These are phyloP conservation scores for Tuber brumale DNA, from an alignment of 495 filamentous ascomycete genomes.

Conservation along the genomic window DNA sequence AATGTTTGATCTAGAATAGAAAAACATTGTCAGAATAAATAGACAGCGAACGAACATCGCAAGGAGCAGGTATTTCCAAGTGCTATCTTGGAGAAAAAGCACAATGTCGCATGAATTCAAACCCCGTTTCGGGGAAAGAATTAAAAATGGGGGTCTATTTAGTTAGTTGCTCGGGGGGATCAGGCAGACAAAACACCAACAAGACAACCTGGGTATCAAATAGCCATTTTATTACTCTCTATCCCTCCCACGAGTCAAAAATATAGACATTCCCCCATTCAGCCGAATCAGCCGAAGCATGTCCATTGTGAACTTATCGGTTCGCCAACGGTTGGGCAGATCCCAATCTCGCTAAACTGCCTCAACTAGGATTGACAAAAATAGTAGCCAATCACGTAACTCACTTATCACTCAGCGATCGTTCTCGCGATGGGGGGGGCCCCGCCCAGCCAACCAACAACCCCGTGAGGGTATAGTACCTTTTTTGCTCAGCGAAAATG, in stretches of 20 bases:
- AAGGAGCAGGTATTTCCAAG: not conserved
- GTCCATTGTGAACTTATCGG: not conserved
- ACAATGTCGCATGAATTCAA: not conserved
- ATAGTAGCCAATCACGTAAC: not conserved
- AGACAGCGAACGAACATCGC: not conserved
- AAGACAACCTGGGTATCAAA: not conserved
- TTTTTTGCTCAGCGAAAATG: not conserved
- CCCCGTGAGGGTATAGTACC: not conserved
- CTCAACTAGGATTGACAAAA: not conserved
- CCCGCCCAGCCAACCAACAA: slow-evolving; percentile 1
- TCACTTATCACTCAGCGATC: not conserved
- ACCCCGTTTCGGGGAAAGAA: not conserved
- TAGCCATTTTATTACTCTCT: not conserved
- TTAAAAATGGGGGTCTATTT: not conserved
- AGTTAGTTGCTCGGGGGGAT: not conserved
- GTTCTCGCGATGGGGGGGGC: not conserved
- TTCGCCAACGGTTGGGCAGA: not conserved
- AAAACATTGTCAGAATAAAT: not conserved
- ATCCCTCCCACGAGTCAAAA: not conserved
- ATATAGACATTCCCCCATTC: not conserved
- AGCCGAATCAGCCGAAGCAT: not conserved
- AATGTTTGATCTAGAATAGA: not conserved
- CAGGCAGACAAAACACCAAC: not conserved
- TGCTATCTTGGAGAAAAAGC: not conserved
- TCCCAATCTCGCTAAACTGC: not conserved